These are phyloP conservation scores for Tetrastigma voinierianum DNA, from an alignment of 164 flowering plant species.

Conservation along the genomic window DNA sequence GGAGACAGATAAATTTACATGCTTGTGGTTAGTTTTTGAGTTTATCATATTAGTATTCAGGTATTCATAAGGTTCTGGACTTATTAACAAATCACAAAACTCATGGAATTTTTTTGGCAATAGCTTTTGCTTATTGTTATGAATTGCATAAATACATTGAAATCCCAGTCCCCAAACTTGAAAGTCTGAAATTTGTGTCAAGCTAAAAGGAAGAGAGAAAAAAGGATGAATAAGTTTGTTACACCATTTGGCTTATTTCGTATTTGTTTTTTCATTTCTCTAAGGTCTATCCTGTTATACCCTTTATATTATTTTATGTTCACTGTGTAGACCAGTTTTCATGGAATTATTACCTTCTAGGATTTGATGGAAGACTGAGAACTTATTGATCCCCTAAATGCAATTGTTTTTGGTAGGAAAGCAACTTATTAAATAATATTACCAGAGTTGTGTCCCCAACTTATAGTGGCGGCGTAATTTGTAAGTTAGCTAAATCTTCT, in stretches of 20 bases:
- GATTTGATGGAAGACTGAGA: neutral
- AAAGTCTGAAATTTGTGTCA: neutral
- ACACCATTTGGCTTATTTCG: neutral
- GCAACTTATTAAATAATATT: neutral
- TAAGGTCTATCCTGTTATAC: neutral
- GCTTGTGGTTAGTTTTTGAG: too few relatives aligned
- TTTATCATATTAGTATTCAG: too few relatives aligned
- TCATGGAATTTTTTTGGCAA: too few relatives aligned
- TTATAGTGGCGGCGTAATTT: neutral
- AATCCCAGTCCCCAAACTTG: neutral
- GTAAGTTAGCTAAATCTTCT: neutral
- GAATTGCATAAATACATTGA: too few relatives aligned
- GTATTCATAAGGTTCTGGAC: too few relatives aligned
- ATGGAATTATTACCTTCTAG: too few relatives aligned
- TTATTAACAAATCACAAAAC: too few relatives aligned
- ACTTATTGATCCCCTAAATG: neutral
- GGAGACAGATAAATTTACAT: too few relatives aligned
- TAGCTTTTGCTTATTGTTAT: too few relatives aligned
- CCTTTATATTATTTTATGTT: neutral
- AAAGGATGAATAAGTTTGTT: neutral
- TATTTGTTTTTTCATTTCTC: neutral
- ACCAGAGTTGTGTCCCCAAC: neutral
- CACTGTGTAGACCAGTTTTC: neutral
- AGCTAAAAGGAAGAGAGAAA: neutral
- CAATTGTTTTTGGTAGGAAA: neutral